Percentiles rank a stretch among this genome's conserved stretches.
These are phyloP conservation scores for Geosmithia morbida DNA, from an alignment of 2,329 filamentous ascomycete genomes.

Conservation along the genomic window DNA sequence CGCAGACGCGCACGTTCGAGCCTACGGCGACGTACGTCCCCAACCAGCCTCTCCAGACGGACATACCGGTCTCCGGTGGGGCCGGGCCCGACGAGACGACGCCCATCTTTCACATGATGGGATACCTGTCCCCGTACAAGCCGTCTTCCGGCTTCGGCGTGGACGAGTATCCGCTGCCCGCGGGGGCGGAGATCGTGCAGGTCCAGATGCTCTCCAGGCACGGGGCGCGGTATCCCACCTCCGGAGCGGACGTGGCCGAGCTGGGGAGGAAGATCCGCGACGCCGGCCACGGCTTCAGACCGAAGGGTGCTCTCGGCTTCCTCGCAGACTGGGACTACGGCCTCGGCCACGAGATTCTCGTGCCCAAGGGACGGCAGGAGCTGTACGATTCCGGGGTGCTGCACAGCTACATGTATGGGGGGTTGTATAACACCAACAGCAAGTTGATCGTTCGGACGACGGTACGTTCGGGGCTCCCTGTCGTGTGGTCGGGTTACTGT, in stretches of 20 bases:
- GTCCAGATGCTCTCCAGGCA: conserved; percentile 61
- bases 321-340: conserved; percentile 55
- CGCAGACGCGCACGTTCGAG: conserved; percentile 53
- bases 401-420: conserved; percentile 59
- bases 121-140: conserved; percentile 51
- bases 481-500: no score
- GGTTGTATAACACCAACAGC: conserved; percentile 55
- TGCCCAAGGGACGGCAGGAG: conserved; percentile 59
- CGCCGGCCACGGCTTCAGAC: conserved; percentile 35
- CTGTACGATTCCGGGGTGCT: conserved; percentile 54
- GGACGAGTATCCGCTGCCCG: conserved; percentile 53
- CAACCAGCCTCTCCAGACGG: conserved; percentile 57
- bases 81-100: conserved; percentile 25
- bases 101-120: conserved; percentile 60
- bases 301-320: conserved; percentile 47
- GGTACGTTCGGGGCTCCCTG: conserved; percentile 12
- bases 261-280: conserved; percentile 45
- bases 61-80: conserved; percentile 47
- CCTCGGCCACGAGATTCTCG: conserved; percentile 57
- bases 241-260: conserved; percentile 34
- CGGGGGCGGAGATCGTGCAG: conserved; percentile 53
- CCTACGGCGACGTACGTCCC: conserved; percentile 52
- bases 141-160: conserved; percentile 63
- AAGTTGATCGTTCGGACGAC: conserved; percentile 64
- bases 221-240: conserved; percentile 59